These are phyloP conservation scores for Aureobasidium sp. DNA, from an alignment of 2,329 filamentous ascomycete genomes.

Conservation along the genomic window DNA sequence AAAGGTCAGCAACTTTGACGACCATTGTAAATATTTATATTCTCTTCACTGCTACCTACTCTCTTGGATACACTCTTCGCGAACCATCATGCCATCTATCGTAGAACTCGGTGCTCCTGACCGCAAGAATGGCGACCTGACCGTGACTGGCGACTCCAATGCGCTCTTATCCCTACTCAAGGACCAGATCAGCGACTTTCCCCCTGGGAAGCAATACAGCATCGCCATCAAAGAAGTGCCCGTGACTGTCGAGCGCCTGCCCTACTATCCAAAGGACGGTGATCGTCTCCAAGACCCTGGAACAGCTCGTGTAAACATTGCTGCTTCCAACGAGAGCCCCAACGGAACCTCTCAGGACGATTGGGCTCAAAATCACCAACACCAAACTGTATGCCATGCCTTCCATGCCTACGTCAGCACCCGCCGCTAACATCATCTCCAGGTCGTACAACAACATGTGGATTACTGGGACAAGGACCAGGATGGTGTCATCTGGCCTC, in stretches of 20 bases:
- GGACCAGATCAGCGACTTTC: not conserved
- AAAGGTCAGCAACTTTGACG: not conserved
- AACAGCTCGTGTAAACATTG: conserved; percentile 37
- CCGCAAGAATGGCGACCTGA: conserved; percentile 1
- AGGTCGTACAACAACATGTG: conserved; percentile 48
- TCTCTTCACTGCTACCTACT: not conserved
- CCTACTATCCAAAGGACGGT: conserved; percentile 22
- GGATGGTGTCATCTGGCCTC: conserved; percentile 49
- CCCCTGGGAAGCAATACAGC: conserved; percentile 18
- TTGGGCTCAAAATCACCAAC: conserved; percentile 33
- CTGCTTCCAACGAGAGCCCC: conserved; percentile 34
- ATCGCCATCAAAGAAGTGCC: conserved; percentile 20
- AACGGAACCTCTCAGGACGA: conserved; percentile 36
- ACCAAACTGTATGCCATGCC: conserved; percentile 29
- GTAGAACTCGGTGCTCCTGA: not conserved
- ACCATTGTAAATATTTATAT: not conserved
- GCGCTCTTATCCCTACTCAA: not conserved
- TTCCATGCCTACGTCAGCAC: too few species aligned
- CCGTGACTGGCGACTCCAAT: not conserved
- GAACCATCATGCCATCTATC: not conserved
- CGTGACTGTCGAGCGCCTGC: conserved; percentile 22
- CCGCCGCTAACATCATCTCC: conserved; percentile 1
- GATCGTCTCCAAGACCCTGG: conserved; percentile 27
- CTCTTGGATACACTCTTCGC: not conserved
- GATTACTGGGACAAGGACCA: conserved; percentile 47